These are phyloP conservation scores for Dillenia turbinata DNA, from an alignment of 164 flowering plant species.

Conservation along the genomic window DNA sequence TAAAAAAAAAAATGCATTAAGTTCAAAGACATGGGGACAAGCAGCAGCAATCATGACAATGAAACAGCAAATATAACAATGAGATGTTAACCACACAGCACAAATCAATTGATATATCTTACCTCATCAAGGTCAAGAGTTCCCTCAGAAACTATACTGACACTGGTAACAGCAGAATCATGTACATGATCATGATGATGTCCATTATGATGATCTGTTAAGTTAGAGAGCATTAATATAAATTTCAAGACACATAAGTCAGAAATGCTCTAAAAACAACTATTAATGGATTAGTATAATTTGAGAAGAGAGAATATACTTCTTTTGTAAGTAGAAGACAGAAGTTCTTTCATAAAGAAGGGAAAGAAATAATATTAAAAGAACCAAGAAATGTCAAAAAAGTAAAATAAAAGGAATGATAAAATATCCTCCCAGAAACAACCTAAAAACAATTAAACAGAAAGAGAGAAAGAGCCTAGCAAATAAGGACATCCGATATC, in stretches of 20 bases:
- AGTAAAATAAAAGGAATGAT: no score
- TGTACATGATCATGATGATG: conserved; percentile 78
- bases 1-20: no score
- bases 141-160: conserved; percentile 86
- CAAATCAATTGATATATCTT: conserved; percentile 1
- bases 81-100: no score
- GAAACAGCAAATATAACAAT: no score
- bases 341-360: no score
- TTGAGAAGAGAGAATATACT: background rate
- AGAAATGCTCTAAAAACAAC: no score
- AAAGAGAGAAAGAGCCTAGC: background rate
- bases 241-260: background rate
- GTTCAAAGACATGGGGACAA: background rate
- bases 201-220: conserved; percentile 42
- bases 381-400: no score
- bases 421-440: no score
- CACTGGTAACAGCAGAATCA: conserved; percentile 92
- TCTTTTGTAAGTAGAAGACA: background rate
- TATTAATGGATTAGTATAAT: no score
- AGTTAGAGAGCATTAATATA: background rate
- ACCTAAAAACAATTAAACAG: background rate
- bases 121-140: conserved; percentile 94
- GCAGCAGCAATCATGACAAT: background rate
- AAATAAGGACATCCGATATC: no score
- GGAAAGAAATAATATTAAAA: no score